These are phyloP conservation scores for Lactuca sativa DNA, from an alignment of 129 eudicot species.

Conservation along the genomic window DNA sequence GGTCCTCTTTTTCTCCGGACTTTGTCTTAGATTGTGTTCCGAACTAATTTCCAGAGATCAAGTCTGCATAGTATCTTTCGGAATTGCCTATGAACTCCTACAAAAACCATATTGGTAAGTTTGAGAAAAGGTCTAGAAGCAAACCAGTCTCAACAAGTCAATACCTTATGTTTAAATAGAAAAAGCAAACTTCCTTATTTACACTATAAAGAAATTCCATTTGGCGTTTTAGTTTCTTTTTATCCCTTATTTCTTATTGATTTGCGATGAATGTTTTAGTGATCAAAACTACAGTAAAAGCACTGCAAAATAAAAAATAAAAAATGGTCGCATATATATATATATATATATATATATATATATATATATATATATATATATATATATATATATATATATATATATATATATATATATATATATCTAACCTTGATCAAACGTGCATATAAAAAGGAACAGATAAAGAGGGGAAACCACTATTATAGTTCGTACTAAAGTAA, in stretches of 20 bases:
- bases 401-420: too few species aligned
- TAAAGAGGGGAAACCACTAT: conserved; percentile 17
- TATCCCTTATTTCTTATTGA: neutral
- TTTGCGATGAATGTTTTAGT: conserved; percentile 10
- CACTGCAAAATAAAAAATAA: conserved; percentile 8
- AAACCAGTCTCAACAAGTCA: too few species aligned
- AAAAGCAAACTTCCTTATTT: neutral
- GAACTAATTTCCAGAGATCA: too few species aligned
- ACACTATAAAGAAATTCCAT: conserved; percentile 1
- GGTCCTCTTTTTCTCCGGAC: too few species aligned
- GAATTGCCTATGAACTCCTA: too few species aligned
- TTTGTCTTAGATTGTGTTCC: too few species aligned
- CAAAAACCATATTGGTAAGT: too few species aligned
- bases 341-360: too few species aligned
- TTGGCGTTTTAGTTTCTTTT: conserved; percentile 10
- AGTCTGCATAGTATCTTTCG: too few species aligned
- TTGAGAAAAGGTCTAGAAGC: too few species aligned
- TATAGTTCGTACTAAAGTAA: conserved; percentile 35
- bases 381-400: too few species aligned
- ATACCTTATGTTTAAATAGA: neutral
- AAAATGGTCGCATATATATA: conserved; percentile 4
- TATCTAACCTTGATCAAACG: conserved; percentile 27
- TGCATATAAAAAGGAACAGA: conserved; percentile 32
- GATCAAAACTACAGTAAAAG: conserved; percentile 13
- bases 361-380: too few species aligned